Percentiles rank a stretch among this genome's conserved stretches.
These are phyloP conservation scores for Hymenoscyphus albidus DNA, from an alignment of 2,329 filamentous ascomycete genomes.

Conservation along the genomic window DNA sequence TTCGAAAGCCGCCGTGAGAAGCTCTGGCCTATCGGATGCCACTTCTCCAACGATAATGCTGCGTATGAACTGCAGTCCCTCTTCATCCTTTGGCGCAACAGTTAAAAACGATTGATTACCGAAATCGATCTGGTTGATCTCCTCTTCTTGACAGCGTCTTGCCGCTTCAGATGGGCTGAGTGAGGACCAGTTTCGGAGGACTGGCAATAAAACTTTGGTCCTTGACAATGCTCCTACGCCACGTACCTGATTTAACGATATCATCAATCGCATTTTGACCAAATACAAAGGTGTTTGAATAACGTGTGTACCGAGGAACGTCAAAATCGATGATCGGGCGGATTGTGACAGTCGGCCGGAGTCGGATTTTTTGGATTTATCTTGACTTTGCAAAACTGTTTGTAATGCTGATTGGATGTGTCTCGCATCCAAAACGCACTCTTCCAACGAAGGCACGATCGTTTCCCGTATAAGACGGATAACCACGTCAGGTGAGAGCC, in stretches of 20 bases:
- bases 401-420: conserved; percentile 65
- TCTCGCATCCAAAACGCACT: conserved; percentile 74
- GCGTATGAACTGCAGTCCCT: conserved; percentile 53
- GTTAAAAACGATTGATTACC: conserved; percentile 51
- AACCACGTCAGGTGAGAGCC: conserved; percentile 55
- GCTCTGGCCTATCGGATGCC: conserved; percentile 43
- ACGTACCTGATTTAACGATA: conserved; percentile 68
- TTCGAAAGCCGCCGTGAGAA: conserved; percentile 63
- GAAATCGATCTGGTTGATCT: conserved; percentile 44
- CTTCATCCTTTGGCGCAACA: conserved; percentile 52
- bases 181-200: conserved; percentile 65
- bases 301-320: conserved; percentile 71
- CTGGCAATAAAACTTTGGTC: conserved; percentile 71
- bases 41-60: conserved; percentile 45
- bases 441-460: conserved; percentile 74
- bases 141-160: conserved; percentile 46
- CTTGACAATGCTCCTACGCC: conserved; percentile 65
- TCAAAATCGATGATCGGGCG: conserved; percentile 60
- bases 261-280: conserved; percentile 70
- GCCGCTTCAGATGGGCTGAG: conserved; percentile 49
- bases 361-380: conserved; percentile 44
- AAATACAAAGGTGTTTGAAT: conserved; percentile 62
- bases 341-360: conserved; percentile 48
- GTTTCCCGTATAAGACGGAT: conserved; percentile 61
- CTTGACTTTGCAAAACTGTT: conserved; percentile 52